A percentile compares a stretch with the other conserved stretches of the same genome.
These are phyloP conservation scores for Escallonia rubra DNA, from an alignment of 129 eudicot genomes.

Conservation along the genomic window DNA sequence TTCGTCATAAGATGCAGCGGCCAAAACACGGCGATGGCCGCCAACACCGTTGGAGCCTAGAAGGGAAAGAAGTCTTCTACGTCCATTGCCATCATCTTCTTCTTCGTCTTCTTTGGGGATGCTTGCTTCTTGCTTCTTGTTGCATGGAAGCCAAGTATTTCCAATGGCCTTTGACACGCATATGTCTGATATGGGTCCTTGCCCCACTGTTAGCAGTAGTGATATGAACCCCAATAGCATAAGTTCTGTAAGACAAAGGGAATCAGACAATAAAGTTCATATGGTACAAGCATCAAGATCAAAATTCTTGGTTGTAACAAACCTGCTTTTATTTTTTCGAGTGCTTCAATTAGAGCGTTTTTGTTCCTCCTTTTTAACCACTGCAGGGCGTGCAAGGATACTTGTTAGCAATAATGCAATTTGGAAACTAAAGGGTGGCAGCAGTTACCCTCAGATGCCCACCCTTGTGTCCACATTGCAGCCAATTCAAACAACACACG, in stretches of 20 bases:
- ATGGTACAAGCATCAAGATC: neutral
- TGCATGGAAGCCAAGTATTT: constrained; percentile 60
- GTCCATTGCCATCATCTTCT: constrained; percentile 13
- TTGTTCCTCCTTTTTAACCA: constrained; percentile 44
- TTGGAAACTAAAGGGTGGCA: neutral
- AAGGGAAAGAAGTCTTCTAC: constrained; percentile 22
- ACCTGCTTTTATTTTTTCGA: constrained; percentile 54
- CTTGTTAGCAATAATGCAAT: neutral
- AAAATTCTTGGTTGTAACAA: neutral
- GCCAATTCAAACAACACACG: neutral
- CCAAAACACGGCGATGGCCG: constrained; percentile 23
- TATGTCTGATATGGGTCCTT: constrained; percentile 34
- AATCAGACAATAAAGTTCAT: neutral
- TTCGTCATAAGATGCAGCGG: constrained; percentile 29
- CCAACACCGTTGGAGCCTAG: neutral
- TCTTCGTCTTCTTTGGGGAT: neutral
- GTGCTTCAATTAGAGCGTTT: constrained; percentile 49
- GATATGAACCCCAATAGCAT: constrained; percentile 60
- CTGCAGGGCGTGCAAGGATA: constrained; percentile 23
- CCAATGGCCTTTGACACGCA: constrained; percentile 46
- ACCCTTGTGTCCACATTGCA: no score
- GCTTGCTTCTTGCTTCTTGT: constrained; percentile 13
- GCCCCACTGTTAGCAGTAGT: constrained; percentile 39
- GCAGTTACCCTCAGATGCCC: no score
- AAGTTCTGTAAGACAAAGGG: constrained; percentile 28